Base-by-base conservation (phyloP, 805 yeast genomes). In the Wickerhamiella vanderwaltii region DNA sequence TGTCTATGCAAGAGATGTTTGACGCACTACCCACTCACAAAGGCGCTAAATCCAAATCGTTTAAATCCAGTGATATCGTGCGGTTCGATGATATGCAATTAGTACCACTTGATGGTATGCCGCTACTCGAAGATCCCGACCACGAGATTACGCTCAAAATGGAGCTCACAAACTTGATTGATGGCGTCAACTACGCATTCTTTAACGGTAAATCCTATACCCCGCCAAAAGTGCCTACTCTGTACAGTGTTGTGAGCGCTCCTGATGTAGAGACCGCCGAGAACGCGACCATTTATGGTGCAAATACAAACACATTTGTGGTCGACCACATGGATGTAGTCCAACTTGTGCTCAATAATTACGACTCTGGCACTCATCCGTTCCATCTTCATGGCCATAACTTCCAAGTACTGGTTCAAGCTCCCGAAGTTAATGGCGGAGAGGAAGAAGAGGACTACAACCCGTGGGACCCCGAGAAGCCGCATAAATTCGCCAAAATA, bases 301-400 rank as follows among this genome's bases (percentile, higher is more conserved):
- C 79, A 37, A 79, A 82, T 65, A 80, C 93, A 40, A 69, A 86
- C 57, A 54, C 95, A 0, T 68, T 70, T 56, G 85, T 88, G 12
- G 64, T 88, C 46, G 72, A 74, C 49, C 68, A 75, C 52, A 71
- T 69, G 53, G 82, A 71, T 53, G 65, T 81, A 43, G 72, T 88
- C 23, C 94, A 88, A 58, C 72, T 88, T 51, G 81, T 83, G 4
- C 56, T 88, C 35, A 88, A 88, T 68, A 87, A 86, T 63, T 64
- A 64, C 45, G 98, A 88, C 61, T 73, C 93, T 4, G 96, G 97
- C 57, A 79, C 70, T 51, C 98, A 88, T 66, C 97, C 98, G 22
- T 88, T 88, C 91, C 98, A 88, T 65, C 66, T 88, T 57, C 98
- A 88, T 65, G 98, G 98, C 42, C 91, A 81, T 60, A 73, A 62